Conservation (phyloP, 495 filamentous ascomycete species). For the Penicillium mononematosum region DNA sequence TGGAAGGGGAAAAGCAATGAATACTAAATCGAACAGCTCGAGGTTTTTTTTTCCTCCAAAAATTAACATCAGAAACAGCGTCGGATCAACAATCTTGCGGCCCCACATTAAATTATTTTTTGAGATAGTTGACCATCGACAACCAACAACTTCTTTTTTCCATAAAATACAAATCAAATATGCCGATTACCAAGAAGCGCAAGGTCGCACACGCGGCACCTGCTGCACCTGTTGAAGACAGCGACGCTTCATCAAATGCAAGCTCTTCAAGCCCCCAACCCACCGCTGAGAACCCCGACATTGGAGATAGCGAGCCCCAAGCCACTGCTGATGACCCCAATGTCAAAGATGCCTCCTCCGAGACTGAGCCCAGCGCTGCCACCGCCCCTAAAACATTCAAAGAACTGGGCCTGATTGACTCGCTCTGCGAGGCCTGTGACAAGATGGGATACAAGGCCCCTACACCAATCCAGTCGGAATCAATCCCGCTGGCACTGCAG, state of each 20-base stretch:
- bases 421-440: slow-evolving; percentile 82
- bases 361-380: slow-evolving; percentile 6
- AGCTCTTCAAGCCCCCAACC: slow-evolving; percentile 5
- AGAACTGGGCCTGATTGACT: slow-evolving; percentile 83
- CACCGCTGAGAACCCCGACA: slow-evolving; percentile 16
- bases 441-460: slow-evolving; percentile 79
- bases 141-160: slow-evolving; percentile 14
- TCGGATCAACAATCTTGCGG: slow-evolving; percentile 45
- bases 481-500: slow-evolving; percentile 78
- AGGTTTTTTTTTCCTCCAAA: slow-evolving; percentile 44
- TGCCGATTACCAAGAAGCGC: slow-evolving; percentile 41
- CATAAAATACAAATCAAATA: slow-evolving; percentile 16
- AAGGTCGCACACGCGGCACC: slow-evolving; percentile 31
- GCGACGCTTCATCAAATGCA: slow-evolving; percentile 17
- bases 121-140: slow-evolving; percentile 13
- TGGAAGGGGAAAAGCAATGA: slow-evolving; percentile 9
- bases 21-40: slow-evolving; percentile 15
- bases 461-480: slow-evolving; percentile 72
- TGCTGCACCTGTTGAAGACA: slow-evolving; percentile 13
- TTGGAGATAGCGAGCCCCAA: slow-evolving; percentile 14
- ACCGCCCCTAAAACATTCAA: slow-evolving; percentile 63
- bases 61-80: slow-evolving; percentile 34
- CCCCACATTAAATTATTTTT: slow-evolving; percentile 38
- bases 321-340: slow-evolving; percentile 16
- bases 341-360: slow-evolving; percentile 12